phyloP scores from a whole-genome alignment of 202 grass and related monocot genomes.

The Setaria italica region DNA sequence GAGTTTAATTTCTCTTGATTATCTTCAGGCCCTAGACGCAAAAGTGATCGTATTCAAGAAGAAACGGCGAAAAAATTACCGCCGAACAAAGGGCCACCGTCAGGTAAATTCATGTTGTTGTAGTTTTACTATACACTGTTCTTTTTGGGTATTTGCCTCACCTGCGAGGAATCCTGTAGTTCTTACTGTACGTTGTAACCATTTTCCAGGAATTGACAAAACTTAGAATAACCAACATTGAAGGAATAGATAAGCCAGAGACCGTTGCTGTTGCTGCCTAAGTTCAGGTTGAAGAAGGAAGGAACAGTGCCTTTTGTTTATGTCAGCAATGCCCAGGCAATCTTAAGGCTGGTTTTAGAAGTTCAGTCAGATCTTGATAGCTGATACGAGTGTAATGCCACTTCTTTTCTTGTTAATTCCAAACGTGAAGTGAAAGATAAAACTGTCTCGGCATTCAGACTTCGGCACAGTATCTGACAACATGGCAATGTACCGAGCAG shows the following conservation, averaged over 20 bases:
- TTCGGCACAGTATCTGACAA: background rate
- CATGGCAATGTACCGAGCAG: conserved; percentile 24
- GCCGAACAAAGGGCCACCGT: conserved; percentile 94
- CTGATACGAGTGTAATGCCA: background rate
- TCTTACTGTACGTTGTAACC: conserved; percentile 43
- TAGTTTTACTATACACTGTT: background rate
- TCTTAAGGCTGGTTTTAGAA: conserved; percentile 30
- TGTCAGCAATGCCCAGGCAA: conserved; percentile 11
- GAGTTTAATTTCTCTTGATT: conserved; percentile 31
- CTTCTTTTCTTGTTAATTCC: conserved; percentile 27
- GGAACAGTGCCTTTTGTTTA: conserved; percentile 19
- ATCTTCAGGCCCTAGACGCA: conserved; percentile 85
- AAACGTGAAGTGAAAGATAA: conserved; percentile 40
- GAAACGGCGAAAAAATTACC: conserved; percentile 97
- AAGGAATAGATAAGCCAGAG: conserved; percentile 83
- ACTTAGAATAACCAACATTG: conserved; percentile 88
- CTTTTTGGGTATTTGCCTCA: background rate
- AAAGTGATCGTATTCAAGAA: conserved; percentile 99
- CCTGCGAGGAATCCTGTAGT: background rate
- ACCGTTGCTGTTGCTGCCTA: conserved; percentile 58
- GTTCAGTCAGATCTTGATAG: conserved; percentile 20
- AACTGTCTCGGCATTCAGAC: conserved; percentile 16
- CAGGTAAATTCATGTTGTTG: conserved; percentile 57
- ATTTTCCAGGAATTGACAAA: conserved; percentile 89
- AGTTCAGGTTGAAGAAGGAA: conserved; percentile 40